Evolutionary conservation across 257 asterid genomes (phyloP).

Genomic region (Thymus quinquecostatus): DNA sequence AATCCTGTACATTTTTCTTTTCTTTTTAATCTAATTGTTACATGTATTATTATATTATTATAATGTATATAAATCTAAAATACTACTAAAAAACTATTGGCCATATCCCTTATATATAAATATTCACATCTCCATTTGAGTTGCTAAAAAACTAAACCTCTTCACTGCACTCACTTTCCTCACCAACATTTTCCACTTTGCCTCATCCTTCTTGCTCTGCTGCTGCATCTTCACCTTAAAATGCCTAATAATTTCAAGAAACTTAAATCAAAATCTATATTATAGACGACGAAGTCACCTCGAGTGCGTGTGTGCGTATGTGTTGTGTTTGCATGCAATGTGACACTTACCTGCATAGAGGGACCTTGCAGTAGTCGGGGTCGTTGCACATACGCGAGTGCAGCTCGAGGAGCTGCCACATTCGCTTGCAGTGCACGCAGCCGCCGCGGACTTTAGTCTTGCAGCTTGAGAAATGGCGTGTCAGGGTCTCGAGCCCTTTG

Average conservation of each 20-base stretch:
- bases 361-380: conserved; percentile 84
- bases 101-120: conserved; percentile 22
- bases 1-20: conserved; percentile 2
- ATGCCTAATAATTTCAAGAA: conserved; percentile 44
- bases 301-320: too few species aligned
- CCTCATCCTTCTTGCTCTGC: conserved; percentile 68
- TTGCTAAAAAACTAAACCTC: conserved; percentile 36
- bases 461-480: conserved; percentile 79
- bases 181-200: conserved; percentile 70
- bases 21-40: background rate
- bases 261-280: background rate
- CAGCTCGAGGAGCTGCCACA: conserved; percentile 95
- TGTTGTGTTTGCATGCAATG: too few species aligned
- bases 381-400: conserved; percentile 83
- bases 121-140: background rate
- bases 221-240: conserved; percentile 79
- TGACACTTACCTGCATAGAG: conserved; percentile 77
- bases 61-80: conserved; percentile 7
- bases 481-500: conserved; percentile 77
- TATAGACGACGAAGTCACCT: too few species aligned
- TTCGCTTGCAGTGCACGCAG: conserved; percentile 82
- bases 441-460: conserved; percentile 83
- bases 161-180: conserved; percentile 66
- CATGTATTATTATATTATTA: conserved; percentile 6
- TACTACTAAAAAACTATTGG: conserved; percentile 48